Percentiles rank a stretch among this genome's conserved stretches.
phyloP scores from a whole-genome alignment of 139 green algal species.

The Chara braunii region DNA sequence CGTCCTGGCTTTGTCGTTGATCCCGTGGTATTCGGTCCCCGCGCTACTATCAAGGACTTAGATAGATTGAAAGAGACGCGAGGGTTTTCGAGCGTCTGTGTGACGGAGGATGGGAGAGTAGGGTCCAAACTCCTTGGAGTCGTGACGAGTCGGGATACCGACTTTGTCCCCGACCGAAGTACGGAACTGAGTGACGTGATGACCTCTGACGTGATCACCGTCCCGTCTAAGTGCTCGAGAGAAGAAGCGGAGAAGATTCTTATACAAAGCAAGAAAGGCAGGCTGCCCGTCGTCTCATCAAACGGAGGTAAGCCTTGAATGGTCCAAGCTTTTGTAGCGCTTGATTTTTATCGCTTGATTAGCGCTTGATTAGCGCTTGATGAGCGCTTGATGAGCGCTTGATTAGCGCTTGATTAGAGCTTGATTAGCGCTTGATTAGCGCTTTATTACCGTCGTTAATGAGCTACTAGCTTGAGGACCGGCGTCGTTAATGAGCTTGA shows the following conservation, averaged over 20 bases:
- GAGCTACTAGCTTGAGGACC: too few relatives aligned
- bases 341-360: too few relatives aligned
- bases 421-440: too few relatives aligned
- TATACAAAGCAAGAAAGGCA: constrained; percentile 48
- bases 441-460: too few relatives aligned
- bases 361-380: too few relatives aligned
- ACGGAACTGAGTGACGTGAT: constrained; percentile 68
- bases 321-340: background rate
- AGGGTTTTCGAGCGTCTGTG: constrained; percentile 42
- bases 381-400: too few relatives aligned
- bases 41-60: constrained; percentile 50
- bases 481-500: too few relatives aligned
- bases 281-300: constrained; percentile 59
- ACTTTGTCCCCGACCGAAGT: constrained; percentile 67
- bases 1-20: background rate
- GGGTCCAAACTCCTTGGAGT: constrained; percentile 71
- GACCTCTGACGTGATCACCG: constrained; percentile 61
- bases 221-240: constrained; percentile 27
- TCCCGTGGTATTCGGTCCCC: background rate
- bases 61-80: constrained; percentile 23
- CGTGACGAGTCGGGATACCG: constrained; percentile 68
- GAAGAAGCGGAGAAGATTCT: constrained; percentile 55
- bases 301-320: constrained; percentile 26
- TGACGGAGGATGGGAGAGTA: constrained; percentile 75
- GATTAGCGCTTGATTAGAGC: too few relatives aligned